These are phyloP conservation scores for Thermothielavioides terrestris DNA, from an alignment of 495 filamentous ascomycete species.

Conservation along the genomic window DNA sequence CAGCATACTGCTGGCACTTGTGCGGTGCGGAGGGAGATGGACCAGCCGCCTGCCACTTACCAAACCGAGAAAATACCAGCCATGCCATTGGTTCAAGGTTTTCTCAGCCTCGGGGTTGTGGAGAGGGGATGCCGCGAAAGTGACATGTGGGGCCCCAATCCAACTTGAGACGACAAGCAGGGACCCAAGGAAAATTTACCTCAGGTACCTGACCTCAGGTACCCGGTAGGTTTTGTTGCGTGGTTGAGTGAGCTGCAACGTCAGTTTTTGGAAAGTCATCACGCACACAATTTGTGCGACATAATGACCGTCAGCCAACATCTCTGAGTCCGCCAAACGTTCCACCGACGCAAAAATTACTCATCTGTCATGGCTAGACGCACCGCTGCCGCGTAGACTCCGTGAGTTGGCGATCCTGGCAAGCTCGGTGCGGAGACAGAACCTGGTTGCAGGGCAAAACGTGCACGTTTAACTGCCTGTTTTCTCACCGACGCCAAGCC, in stretches of 20 bases:
- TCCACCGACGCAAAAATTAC: slow-evolving; percentile 6
- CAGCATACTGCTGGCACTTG: not conserved
- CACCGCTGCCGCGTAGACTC: not conserved
- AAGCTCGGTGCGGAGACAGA: not conserved
- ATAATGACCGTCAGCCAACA: not conserved
- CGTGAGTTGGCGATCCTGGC: not conserved
- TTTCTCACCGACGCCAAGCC: slow-evolving; percentile 12
- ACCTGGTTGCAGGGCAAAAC: not conserved
- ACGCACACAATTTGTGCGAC: not conserved
- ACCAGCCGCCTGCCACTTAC: not conserved
- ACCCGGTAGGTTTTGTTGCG: no score
- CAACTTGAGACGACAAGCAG: no score
- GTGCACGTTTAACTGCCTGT: not conserved
- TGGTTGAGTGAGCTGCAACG: no score
- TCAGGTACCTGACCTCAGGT: no score
- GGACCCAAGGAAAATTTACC: no score
- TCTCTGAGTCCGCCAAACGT: not conserved
- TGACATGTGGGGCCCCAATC: no score
- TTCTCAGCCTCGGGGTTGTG: not conserved
- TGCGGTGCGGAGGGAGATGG: not conserved
- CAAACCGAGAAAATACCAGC: slow-evolving; percentile 1
- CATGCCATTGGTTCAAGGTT: not conserved
- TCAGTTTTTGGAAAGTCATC: slow-evolving; percentile 4
- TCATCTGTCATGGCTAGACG: not conserved
- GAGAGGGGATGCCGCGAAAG: not conserved